phyloP scores from a whole-genome alignment of 768 basidiomycete genomes.

The Daedaleopsis sinensis region DNA sequence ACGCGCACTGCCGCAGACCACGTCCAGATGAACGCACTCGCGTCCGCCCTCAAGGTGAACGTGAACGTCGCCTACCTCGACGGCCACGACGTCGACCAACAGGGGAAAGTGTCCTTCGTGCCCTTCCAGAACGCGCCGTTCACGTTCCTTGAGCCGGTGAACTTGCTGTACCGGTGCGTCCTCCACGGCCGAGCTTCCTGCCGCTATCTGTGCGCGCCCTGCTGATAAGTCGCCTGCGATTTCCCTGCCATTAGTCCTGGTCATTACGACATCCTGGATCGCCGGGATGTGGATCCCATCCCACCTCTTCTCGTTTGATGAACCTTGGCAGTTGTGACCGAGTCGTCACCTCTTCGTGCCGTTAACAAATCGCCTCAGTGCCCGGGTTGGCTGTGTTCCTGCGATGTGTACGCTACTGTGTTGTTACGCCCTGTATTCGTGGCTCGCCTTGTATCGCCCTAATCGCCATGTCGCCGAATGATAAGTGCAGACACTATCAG shows the following conservation, averaged over 20 bases:
- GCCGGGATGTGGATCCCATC: constrained; percentile 29
- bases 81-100: constrained; percentile 49
- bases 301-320: constrained; percentile 13
- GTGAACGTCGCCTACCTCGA: constrained; percentile 83
- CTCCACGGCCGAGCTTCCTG: neutral
- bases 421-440: neutral
- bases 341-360: neutral
- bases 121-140: constrained; percentile 56
- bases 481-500: neutral
- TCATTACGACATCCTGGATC: constrained; percentile 79
- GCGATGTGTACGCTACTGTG: neutral
- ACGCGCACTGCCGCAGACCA: constrained; percentile 56
- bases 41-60: constrained; percentile 65
- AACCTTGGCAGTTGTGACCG: neutral
- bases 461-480: too few species aligned
- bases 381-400: neutral
- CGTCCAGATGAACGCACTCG: constrained; percentile 79
- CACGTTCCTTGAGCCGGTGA: constrained; percentile 49
- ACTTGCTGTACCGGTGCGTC: constrained; percentile 74
- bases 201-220: constrained; percentile 6
- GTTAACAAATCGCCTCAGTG: neutral
- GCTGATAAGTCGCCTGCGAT: neutral
- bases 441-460: too few species aligned
- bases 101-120: constrained; percentile 66
- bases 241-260: constrained; percentile 59